Base-by-base conservation (phyloP, 768 basidiomycete genomes). In the Hebeloma cylindrosporum region DNA sequence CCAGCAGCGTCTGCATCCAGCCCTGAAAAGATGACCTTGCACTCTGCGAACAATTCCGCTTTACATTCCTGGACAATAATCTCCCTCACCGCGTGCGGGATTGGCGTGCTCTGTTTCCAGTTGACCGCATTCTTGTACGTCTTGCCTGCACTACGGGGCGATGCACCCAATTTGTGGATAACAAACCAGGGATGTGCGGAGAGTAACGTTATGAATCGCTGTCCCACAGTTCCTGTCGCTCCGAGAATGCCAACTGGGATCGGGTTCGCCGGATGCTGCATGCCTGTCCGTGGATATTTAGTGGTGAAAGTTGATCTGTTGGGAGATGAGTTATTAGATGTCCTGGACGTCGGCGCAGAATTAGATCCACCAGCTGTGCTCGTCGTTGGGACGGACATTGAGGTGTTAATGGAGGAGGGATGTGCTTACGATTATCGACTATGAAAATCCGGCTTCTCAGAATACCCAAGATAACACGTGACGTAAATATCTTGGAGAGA, bases 1-100 rank as follows among this genome's bases (percentile, higher is more conserved):
- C 94, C 93, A 23, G 95, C 95, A 21, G 83, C 94, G 60, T 96
- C 93, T 13, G 87, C 82, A 67, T 98, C 96, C 47, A 99, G 69
- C n/a, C 96, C 96, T 0, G 91, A 94, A 66, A 99, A 99, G 30
- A 98, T 78, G 50, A 98, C 73, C 7, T 78, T 77, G 62, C 94
- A 97, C 7, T 87, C 88, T 28, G 64, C 59, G 59, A 97, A 97
- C 38, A 83, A 72, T 48, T 83, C 77, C 3, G 92, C 81, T 37
- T 71, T 71, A 72, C 96, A 99, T 50, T 86, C 82, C 47, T 74
- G 67, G 5, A 98, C 85, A 45, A 83, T 58, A 59, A 92, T 68
- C 21, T 75, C 71, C 34, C 75, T 69, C 20, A 88, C 86, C 10
- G 51, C 51, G 18, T 68, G 43, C 1, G 95, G 95, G 50, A 97